Conservation (phyloP, 352 stramenopile species). For the Phytophthora cactorum region DNA sequence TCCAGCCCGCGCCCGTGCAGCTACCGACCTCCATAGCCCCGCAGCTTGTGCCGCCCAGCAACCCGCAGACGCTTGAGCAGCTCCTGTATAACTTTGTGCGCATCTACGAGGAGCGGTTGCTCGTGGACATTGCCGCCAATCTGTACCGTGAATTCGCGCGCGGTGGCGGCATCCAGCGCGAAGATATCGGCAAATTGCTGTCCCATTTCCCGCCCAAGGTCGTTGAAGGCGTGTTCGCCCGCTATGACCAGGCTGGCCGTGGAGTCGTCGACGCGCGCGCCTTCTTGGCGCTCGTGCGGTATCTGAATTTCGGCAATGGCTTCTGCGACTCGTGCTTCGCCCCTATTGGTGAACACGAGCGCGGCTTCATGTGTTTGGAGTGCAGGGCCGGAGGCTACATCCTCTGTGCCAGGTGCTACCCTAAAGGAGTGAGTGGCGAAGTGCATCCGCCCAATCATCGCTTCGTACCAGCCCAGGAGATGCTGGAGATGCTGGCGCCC, state of each 20-base stretch:
- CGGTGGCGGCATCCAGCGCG: conserved; percentile 37
- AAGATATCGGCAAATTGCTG: conserved; percentile 39
- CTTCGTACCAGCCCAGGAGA: conserved; percentile 40
- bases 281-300: conserved; percentile 47
- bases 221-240: conserved; percentile 37
- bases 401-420: conserved; percentile 43
- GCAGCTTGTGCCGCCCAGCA: neutral
- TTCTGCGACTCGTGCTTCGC: conserved; percentile 51
- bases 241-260: conserved; percentile 38
- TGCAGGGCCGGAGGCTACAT: conserved; percentile 43
- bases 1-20: conserved; percentile 19
- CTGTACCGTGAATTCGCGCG: conserved; percentile 42
- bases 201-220: conserved; percentile 39
- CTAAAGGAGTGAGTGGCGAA: conserved; percentile 28
- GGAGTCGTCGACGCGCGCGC: conserved; percentile 42
- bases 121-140: conserved; percentile 46
- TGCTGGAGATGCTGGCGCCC: conserved; percentile 41
- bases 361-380: conserved; percentile 46
- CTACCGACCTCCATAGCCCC: conserved; percentile 5
- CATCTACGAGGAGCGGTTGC: conserved; percentile 45
- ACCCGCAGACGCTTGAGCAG: conserved; percentile 31
- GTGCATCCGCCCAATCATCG: conserved; percentile 34
- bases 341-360: conserved; percentile 43
- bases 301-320: conserved; percentile 52
- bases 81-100: conserved; percentile 38